phyloP scores from a whole-genome alignment of 140 eudicot genomes.

The Stevia rebaudiana region DNA sequence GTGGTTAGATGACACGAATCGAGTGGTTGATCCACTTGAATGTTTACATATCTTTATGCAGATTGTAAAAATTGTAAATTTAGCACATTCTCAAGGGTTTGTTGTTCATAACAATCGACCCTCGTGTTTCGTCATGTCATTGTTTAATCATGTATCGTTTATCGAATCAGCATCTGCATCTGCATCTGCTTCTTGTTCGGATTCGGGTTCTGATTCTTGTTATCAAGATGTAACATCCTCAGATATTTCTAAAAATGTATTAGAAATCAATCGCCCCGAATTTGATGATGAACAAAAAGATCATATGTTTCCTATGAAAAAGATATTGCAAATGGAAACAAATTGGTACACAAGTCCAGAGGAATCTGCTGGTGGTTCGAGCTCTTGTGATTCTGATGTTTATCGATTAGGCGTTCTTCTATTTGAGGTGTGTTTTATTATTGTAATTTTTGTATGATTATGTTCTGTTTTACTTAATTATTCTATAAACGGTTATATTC shows the following conservation, averaged over 20 bases:
- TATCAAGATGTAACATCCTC: conserved; percentile 33
- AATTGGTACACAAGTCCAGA: conserved; percentile 86
- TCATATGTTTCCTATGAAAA: conserved; percentile 70
- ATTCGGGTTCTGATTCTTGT: conserved; percentile 29
- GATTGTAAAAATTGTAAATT: conserved; percentile 59
- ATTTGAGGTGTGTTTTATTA: conserved; percentile 72
- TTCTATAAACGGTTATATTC: background rate
- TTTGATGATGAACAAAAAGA: conserved; percentile 27
- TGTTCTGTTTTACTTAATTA: background rate
- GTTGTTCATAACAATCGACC: conserved; percentile 73
- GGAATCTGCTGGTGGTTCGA: conserved; percentile 57
- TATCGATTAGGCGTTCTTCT: conserved; percentile 87
- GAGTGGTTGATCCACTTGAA: conserved; percentile 52
- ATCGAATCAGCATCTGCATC: conserved; percentile 87
- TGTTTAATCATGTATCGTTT: conserved; percentile 62
- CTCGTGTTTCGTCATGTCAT: conserved; percentile 84
- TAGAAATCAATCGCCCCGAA: conserved; percentile 29
- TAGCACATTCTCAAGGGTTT: conserved; percentile 78
- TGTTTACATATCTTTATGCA: conserved; percentile 71
- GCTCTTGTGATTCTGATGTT: conserved; percentile 73
- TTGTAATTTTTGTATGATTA: background rate
- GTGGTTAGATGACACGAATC: conserved; percentile 67
- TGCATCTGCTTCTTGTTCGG: conserved; percentile 79
- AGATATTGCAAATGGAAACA: conserved; percentile 66
- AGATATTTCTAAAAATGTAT: conserved; percentile 19